These are phyloP conservation scores for Stagonosporopsis cucurbitacearum DNA, from an alignment of 2,329 filamentous ascomycete genomes.

Conservation along the genomic window DNA sequence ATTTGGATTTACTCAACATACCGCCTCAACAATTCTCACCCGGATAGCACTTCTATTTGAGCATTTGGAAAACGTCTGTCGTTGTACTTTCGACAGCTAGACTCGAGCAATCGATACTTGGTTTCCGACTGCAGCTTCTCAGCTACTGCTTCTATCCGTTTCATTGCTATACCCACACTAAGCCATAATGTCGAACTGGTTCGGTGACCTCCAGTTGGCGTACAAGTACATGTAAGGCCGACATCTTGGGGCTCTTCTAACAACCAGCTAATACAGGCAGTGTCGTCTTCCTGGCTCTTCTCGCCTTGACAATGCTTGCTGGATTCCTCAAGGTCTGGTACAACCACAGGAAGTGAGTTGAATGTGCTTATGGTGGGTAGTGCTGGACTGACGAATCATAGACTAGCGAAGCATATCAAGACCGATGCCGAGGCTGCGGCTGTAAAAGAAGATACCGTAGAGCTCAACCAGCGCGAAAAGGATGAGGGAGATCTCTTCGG, in stretches of 20 bases:
- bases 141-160: not conserved
- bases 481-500: slow-evolving; percentile 51
- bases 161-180: slow-evolving; percentile 4
- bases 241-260: not conserved
- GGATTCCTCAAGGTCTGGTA: slow-evolving; percentile 46
- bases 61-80: not conserved
- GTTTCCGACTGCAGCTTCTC: not conserved
- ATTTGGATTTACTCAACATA: slow-evolving; percentile 26
- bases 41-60: not conserved
- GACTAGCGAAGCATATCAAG: slow-evolving; percentile 40
- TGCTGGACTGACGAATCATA: slow-evolving; percentile 24
- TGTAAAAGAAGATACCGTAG: slow-evolving; percentile 43
- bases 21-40: not conserved
- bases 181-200: slow-evolving; percentile 42
- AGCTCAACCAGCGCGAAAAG: slow-evolving; percentile 45
- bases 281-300: slow-evolving; percentile 42
- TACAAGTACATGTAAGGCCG: slow-evolving; percentile 47
- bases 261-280: slow-evolving; percentile 29
- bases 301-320: slow-evolving; percentile 41
- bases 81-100: not conserved
- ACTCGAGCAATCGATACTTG: not conserved
- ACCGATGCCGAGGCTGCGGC: slow-evolving; percentile 35
- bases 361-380: not conserved
- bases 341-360: slow-evolving; percentile 44
- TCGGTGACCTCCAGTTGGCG: slow-evolving; percentile 43